phyloP scores from a whole-genome alignment of 192 early-diverging fungal genomes.

The Gryganskiella cystojenkinii region DNA sequence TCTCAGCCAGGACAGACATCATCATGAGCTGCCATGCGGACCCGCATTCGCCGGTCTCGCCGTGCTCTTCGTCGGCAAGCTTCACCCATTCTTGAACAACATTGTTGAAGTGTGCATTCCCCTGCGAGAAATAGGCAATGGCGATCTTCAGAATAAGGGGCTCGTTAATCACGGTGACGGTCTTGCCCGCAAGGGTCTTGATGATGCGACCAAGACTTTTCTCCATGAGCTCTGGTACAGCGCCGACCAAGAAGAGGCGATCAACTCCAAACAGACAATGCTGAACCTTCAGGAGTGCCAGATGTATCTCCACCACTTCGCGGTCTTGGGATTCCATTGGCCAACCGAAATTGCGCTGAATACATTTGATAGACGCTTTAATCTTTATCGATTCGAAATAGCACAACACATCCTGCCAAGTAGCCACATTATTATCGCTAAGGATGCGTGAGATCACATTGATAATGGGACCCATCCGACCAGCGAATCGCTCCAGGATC shows the following conservation, averaged over 20 bases:
- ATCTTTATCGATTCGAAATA: too few species aligned
- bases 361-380: too few species aligned
- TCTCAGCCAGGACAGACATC: constrained; percentile 3
- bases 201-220: constrained; percentile 16
- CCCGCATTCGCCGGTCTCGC: too few species aligned
- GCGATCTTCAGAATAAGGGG: background rate
- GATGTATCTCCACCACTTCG: background rate
- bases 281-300: constrained; percentile 8
- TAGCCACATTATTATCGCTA: too few species aligned
- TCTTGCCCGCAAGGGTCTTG: background rate
- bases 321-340: too few species aligned
- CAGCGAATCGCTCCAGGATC: background rate
- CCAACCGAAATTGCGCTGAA: too few species aligned
- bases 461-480: background rate
- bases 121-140: background rate
- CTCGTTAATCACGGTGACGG: constrained; percentile 13
- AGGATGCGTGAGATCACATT: background rate
- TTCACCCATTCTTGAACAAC: background rate
- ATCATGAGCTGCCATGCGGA: constrained; percentile 11
- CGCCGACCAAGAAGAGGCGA: background rate
- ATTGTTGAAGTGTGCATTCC: background rate
- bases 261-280: constrained; percentile 14
- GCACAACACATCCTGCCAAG: too few species aligned
- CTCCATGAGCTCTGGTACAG: constrained; percentile 9
- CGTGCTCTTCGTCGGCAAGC: background rate